These are phyloP conservation scores for Jacaranda copaia DNA, from an alignment of 257 asterid genomes.

Conservation along the genomic window DNA sequence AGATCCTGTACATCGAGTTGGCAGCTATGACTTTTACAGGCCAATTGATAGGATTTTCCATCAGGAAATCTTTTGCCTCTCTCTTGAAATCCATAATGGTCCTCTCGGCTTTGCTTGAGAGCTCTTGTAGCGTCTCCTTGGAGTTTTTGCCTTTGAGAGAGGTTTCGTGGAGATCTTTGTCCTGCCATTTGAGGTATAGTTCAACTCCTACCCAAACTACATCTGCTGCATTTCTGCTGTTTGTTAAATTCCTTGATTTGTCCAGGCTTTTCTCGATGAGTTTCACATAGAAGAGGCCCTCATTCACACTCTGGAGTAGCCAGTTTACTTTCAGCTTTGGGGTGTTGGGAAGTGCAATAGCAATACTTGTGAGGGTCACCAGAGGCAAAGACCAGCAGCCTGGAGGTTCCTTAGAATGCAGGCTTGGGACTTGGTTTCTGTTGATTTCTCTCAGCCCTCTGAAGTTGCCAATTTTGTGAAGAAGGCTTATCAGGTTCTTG, in stretches of 20 bases:
- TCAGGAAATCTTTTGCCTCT: slow-evolving; percentile 30
- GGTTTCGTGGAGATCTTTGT: slow-evolving; percentile 45
- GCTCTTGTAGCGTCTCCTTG: slow-evolving; percentile 37
- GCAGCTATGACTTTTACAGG: slow-evolving; percentile 44
- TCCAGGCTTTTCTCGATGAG: slow-evolving; percentile 46
- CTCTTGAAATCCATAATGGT: slow-evolving; percentile 37
- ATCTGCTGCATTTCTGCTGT: slow-evolving; percentile 50
- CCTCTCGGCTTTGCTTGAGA: slow-evolving; percentile 38
- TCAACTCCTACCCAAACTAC: slow-evolving; percentile 44
- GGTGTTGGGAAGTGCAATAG: slow-evolving; percentile 47
- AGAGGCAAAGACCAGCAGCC: slow-evolving; percentile 59
- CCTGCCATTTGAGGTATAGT: slow-evolving; percentile 47
- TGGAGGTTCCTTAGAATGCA: slow-evolving; percentile 50
- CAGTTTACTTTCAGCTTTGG: slow-evolving; percentile 23
- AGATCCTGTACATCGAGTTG: slow-evolving; percentile 50
- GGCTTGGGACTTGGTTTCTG: slow-evolving; percentile 40
- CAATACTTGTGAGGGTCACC: slow-evolving; percentile 52
- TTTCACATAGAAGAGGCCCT: slow-evolving; percentile 49
- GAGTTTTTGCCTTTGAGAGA: slow-evolving; percentile 43
- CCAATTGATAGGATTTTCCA: slow-evolving; percentile 54
- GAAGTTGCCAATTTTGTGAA: slow-evolving; percentile 41
- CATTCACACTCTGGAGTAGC: slow-evolving; percentile 40
- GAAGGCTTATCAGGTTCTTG: slow-evolving; percentile 39
- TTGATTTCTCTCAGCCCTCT: slow-evolving; percentile 44
- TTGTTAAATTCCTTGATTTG: slow-evolving; percentile 29